These are phyloP conservation scores for Phanerodontia chrysosporium DNA, from an alignment of 768 basidiomycete species.

Conservation along the genomic window DNA sequence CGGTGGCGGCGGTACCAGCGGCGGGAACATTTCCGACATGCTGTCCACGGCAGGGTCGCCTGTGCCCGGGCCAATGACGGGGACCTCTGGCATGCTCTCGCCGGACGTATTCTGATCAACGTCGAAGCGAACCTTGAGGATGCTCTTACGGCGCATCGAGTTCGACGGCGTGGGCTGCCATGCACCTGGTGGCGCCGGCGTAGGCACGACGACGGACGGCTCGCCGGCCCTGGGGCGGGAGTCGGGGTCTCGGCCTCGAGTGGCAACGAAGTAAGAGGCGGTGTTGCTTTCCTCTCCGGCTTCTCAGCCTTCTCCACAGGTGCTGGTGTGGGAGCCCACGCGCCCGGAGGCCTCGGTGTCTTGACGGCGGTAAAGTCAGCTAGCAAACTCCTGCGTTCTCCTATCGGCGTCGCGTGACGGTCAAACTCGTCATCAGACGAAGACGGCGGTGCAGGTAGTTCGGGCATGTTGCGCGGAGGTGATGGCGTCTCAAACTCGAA, in stretches of 20 bases:
- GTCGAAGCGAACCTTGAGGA: constrained; percentile 74
- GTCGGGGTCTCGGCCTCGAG: background rate
- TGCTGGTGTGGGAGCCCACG: constrained; percentile 38
- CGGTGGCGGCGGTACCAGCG: background rate
- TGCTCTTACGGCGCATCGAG: constrained; percentile 41
- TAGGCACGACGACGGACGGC: constrained; percentile 23
- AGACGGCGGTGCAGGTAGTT: constrained; percentile 64
- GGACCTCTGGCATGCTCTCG: constrained; percentile 14
- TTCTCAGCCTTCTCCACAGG: background rate
- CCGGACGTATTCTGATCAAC: constrained; percentile 31
- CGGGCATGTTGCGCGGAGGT: constrained; percentile 57
- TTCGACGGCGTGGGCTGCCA: constrained; percentile 50
- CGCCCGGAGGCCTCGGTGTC: constrained; percentile 59
- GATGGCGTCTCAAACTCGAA: constrained; percentile 59
- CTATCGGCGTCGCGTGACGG: constrained; percentile 22
- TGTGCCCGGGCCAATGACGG: constrained; percentile 6
- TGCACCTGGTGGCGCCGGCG: constrained; percentile 43
- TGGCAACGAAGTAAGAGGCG: background rate
- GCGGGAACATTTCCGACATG: constrained; percentile 13
- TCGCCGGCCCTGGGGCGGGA: background rate
- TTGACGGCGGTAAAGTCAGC: constrained; percentile 33
- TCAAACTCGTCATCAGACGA: constrained; percentile 45
- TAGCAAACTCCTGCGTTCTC: constrained; percentile 15
- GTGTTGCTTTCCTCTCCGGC: background rate
- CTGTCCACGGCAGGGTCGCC: constrained; percentile 8